Conservation (phyloP, 2,329 filamentous ascomycete genomes). For the Pyrenophora teres region DNA sequence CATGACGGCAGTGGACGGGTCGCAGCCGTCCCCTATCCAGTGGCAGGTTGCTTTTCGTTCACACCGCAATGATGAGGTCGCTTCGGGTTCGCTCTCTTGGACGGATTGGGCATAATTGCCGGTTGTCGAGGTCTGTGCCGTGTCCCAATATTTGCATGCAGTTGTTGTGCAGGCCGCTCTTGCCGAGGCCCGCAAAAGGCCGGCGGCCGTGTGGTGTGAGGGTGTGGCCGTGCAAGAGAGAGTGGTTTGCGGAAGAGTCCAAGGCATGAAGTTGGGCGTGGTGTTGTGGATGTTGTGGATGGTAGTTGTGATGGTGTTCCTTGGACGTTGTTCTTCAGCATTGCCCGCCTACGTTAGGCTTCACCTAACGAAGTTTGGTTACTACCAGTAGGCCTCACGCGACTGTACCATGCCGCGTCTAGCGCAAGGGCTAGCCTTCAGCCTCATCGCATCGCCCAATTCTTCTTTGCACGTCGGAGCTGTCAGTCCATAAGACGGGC, state of each 20-base stretch:
- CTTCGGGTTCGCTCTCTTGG: conserved; percentile 26
- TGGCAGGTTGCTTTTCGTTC: conserved; percentile 26
- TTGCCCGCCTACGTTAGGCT: conserved; percentile 3
- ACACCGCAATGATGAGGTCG: conserved; percentile 24
- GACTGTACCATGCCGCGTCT: conserved; percentile 30
- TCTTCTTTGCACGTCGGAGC: conserved; percentile 28
- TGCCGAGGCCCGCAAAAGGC: conserved; percentile 25
- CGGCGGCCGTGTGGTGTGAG: conserved; percentile 1
- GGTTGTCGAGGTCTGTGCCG: conserved; percentile 38
- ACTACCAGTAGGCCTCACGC: conserved; percentile 26
- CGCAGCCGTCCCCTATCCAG: conserved; percentile 10
- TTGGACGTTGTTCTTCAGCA: too few species aligned
- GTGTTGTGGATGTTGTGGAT: conserved; percentile 2
- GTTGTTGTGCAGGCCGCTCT: conserved; percentile 28
- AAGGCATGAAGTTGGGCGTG: background rate
- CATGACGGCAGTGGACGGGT: background rate
- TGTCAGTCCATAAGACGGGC: conserved; percentile 10
- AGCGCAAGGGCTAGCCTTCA: conserved; percentile 36
- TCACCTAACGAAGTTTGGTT: conserved; percentile 27
- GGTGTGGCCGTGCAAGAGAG: too few species aligned
- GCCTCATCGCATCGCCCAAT: conserved; percentile 35
- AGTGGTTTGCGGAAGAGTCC: too few species aligned
- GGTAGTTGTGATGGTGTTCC: conserved; percentile 1
- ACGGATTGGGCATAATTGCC: conserved; percentile 37
- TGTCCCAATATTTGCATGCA: conserved; percentile 43